These are phyloP conservation scores for Areca catechu DNA, from an alignment of 176 grass and related monocot genomes.

Conservation along the genomic window DNA sequence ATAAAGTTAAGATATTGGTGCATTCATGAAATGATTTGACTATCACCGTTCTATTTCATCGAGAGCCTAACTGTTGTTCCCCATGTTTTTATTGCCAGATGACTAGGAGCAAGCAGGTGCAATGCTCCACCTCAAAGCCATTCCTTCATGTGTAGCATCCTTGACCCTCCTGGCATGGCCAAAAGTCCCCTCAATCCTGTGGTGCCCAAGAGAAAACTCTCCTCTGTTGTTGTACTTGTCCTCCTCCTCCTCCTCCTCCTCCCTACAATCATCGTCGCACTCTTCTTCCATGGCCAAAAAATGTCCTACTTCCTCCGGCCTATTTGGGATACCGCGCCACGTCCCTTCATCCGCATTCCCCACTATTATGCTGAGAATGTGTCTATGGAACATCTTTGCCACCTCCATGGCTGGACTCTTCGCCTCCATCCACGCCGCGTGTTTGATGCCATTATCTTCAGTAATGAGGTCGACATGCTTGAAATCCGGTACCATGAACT, in stretches of 20 bases:
- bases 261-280: slow-evolving; percentile 2
- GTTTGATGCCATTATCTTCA: slow-evolving; percentile 79
- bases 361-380: slow-evolving; percentile 70
- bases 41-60: no score
- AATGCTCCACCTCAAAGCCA: no score
- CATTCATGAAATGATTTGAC: no score
- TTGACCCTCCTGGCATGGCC: slow-evolving; percentile 29
- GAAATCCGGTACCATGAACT: slow-evolving; percentile 76
- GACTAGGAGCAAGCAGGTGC: no score
- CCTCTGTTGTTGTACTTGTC: slow-evolving; percentile 24
- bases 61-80: no score
- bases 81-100: no score
- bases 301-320: slow-evolving; percentile 72
- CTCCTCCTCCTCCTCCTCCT: slow-evolving; percentile 37
- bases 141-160: neutral
- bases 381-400: slow-evolving; percentile 55
- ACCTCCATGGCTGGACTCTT: slow-evolving; percentile 74
- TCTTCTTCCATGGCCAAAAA: slow-evolving; percentile 17
- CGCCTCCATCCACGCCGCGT: slow-evolving; percentile 47
- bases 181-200: slow-evolving; percentile 8
- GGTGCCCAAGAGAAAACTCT: slow-evolving; percentile 22
- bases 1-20: no score
- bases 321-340: slow-evolving; percentile 74
- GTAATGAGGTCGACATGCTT: slow-evolving; percentile 82
- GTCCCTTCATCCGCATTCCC: slow-evolving; percentile 58